phyloP scores from a whole-genome alignment of 2,329 filamentous ascomycete genomes.

The Hirsutella thompsonii region DNA sequence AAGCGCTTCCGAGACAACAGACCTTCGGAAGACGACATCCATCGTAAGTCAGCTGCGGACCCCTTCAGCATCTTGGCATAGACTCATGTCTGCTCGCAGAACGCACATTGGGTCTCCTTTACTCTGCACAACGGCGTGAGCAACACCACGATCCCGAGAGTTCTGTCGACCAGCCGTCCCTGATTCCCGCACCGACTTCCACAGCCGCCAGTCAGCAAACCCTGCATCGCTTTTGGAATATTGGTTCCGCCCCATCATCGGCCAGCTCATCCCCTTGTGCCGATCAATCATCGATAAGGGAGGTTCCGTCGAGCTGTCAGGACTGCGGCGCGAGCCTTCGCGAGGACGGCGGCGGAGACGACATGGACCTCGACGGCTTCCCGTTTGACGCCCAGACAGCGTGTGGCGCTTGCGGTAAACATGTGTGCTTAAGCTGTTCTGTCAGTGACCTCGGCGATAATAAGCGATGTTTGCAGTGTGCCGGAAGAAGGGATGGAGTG shows the following conservation, averaged over 20 bases:
- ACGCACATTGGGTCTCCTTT: conserved; percentile 44
- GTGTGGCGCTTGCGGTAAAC: conserved; percentile 39
- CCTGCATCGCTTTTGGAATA: conserved; percentile 49
- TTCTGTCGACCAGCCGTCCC: not conserved
- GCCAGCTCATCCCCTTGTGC: conserved; percentile 11
- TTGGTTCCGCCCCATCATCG: conserved; percentile 24
- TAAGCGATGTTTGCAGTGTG: conserved; percentile 39
- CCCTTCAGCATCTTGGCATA: conserved; percentile 5
- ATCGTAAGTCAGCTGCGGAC: conserved; percentile 33
- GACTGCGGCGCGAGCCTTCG: conserved; percentile 32
- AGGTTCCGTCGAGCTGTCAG: conserved; percentile 30
- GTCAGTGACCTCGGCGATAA: conserved; percentile 43
- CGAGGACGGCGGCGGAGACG: conserved; percentile 11
- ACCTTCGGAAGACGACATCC: conserved; percentile 40
- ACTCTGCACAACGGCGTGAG: conserved; percentile 35
- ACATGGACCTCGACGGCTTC: conserved; percentile 25
- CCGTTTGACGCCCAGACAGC: conserved; percentile 13
- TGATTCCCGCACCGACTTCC: not conserved
- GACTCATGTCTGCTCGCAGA: conserved; percentile 22
- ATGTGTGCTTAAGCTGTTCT: conserved; percentile 46
- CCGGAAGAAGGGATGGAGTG: conserved; percentile 20
- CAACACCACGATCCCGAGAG: conserved; percentile 6
- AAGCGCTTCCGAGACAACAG: conserved; percentile 48
- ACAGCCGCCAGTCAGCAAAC: conserved; percentile 17
- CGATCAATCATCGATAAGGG: conserved; percentile 4